These are phyloP conservation scores for Neonectria coccinea DNA, from an alignment of 2,329 filamentous ascomycete genomes.

Conservation along the genomic window DNA sequence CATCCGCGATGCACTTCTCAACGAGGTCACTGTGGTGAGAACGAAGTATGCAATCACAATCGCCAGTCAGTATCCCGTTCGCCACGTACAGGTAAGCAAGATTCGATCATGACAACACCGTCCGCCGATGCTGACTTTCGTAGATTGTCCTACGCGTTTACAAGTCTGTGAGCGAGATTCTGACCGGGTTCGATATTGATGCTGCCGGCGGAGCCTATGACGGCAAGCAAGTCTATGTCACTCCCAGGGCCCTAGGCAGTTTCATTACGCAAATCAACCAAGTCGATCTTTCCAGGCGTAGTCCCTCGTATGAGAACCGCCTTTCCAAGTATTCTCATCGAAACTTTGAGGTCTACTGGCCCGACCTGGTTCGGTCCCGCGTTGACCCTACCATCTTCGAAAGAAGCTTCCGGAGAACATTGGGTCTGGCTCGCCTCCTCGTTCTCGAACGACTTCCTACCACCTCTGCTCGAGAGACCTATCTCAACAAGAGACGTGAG, in stretches of 20 bases:
- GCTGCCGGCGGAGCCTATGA: conserved; percentile 85
- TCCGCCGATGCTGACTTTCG: conserved; percentile 16
- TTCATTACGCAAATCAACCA: conserved; percentile 87
- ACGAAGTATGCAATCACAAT: conserved; percentile 92
- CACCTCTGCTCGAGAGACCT: conserved; percentile 73
- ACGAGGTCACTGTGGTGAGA: conserved; percentile 85
- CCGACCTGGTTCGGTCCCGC: conserved; percentile 76
- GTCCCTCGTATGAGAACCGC: conserved; percentile 88
- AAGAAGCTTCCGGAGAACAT: conserved; percentile 78
- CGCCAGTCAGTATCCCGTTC: conserved; percentile 83
- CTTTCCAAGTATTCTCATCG: conserved; percentile 87
- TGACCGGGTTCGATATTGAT: conserved; percentile 91
- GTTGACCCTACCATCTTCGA: conserved; percentile 91
- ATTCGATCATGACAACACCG: not conserved
- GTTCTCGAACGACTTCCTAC: conserved; percentile 84
- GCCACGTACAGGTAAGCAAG: conserved; percentile 73
- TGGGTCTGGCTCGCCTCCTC: conserved; percentile 82
- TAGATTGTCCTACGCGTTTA: conserved; percentile 88
- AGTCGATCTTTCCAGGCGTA: conserved; percentile 81
- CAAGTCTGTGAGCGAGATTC: conserved; percentile 84
- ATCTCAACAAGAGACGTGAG: conserved; percentile 74
- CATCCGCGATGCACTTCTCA: conserved; percentile 81
- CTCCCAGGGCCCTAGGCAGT: conserved; percentile 80
- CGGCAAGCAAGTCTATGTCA: conserved; percentile 82
- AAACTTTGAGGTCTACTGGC: conserved; percentile 87